Conservation (phyloP, 2,329 filamentous ascomycete genomes). For the Aspergillus eucalypticola region DNA sequence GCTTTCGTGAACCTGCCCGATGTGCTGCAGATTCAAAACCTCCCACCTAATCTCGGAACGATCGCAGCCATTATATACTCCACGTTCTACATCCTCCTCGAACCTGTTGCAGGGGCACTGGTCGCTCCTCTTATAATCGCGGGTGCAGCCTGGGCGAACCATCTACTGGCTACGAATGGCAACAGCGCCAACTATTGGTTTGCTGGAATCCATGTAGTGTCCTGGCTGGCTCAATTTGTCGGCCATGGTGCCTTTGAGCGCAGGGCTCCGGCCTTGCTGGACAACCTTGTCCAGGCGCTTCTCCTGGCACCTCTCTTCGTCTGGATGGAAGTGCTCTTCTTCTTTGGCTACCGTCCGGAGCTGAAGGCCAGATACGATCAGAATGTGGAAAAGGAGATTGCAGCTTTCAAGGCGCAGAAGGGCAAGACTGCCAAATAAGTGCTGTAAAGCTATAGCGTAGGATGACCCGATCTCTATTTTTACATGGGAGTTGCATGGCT, state of each 20-base stretch:
- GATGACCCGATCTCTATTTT: neutral
- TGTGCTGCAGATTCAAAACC: conserved; percentile 55
- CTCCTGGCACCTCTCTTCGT: conserved; percentile 95
- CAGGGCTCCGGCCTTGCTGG: conserved; percentile 81
- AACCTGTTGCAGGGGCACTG: conserved; percentile 83
- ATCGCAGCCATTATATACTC: conserved; percentile 65
- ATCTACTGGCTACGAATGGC: conserved; percentile 67
- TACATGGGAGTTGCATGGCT: neutral
- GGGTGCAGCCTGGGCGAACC: conserved; percentile 73
- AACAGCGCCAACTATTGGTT: conserved; percentile 65
- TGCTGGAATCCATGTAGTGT: conserved; percentile 67
- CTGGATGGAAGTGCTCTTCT: conserved; percentile 92
- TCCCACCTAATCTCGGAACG: conserved; percentile 62
- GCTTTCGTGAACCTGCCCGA: conserved; percentile 56
- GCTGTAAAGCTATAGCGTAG: neutral
- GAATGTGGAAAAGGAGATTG: conserved; percentile 72
- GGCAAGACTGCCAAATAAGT: conserved; percentile 28
- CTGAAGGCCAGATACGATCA: conserved; percentile 78
- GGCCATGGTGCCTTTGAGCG: conserved; percentile 89
- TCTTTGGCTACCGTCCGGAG: conserved; percentile 84
- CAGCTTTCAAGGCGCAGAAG: conserved; percentile 67
- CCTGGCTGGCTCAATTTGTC: conserved; percentile 87
- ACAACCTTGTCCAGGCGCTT: conserved; percentile 88
- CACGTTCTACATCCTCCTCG: conserved; percentile 82
- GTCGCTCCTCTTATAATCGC: conserved; percentile 75